These are phyloP conservation scores for Lepidium africanum DNA, from an alignment of 345 rosid genomes.

Conservation along the genomic window DNA sequence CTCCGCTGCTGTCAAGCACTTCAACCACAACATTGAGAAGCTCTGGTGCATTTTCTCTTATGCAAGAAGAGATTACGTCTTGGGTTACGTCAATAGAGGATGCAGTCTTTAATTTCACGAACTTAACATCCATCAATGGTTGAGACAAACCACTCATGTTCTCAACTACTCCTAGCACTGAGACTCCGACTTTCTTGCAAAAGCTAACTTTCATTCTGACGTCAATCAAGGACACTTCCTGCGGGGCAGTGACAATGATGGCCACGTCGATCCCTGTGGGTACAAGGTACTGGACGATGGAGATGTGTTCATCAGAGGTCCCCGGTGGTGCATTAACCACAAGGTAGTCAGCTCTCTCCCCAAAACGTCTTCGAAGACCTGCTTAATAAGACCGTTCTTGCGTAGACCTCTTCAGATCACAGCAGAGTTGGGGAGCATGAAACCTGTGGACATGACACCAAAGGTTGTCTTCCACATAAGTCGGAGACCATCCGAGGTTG, in stretches of 20 bases:
- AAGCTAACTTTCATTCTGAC: conserved; percentile 88
- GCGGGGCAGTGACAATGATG: conserved; percentile 86
- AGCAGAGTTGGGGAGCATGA: conserved; percentile 92
- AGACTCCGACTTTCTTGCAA: conserved; percentile 90
- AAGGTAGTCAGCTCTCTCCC: no score
- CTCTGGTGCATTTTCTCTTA: conserved; percentile 75
- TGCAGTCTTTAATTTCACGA: no score
- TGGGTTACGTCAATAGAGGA: conserved; percentile 56
- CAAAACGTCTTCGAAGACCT: conserved; percentile 87
- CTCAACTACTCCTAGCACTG: conserved; percentile 85
- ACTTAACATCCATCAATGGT: no score
- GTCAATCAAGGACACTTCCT: conserved; percentile 84
- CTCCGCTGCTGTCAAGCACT: conserved; percentile 81
- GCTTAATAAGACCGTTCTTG: conserved; percentile 86
- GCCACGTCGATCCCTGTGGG: conserved; percentile 84
- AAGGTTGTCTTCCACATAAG: conserved; percentile 85
- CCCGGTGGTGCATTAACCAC: conserved; percentile 99
- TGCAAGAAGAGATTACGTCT: conserved; percentile 34
- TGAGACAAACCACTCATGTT: conserved; percentile 93
- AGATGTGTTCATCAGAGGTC: conserved; percentile 94
- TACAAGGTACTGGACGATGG: conserved; percentile 80
- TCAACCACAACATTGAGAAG: conserved; percentile 48
- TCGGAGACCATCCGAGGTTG: conserved; percentile 97
- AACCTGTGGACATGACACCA: conserved; percentile 97
- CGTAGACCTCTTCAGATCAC: conserved; percentile 98